Conservation (phyloP, 148 eudicot genomes). For the Cornus controversa region DNA sequence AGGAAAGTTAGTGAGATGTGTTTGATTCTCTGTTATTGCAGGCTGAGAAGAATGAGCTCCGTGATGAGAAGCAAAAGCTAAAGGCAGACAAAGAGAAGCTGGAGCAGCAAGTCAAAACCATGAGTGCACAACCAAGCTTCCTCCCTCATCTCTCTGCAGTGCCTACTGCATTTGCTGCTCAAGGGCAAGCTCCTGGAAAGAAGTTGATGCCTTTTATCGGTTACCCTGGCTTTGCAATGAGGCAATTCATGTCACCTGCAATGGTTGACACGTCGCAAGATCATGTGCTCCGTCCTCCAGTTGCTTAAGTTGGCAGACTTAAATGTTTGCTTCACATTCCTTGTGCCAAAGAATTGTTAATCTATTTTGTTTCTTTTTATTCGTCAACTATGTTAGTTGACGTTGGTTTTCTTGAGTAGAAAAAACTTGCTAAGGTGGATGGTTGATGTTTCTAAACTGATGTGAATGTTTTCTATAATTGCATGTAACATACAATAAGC, state of each 20-base stretch:
- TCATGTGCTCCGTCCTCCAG: conserved; percentile 37
- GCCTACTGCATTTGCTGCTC: conserved; percentile 28
- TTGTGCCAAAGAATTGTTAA: not conserved
- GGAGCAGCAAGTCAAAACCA: conserved; percentile 35
- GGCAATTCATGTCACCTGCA: conserved; percentile 51
- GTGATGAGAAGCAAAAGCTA: conserved; percentile 52
- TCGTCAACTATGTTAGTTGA: not conserved
- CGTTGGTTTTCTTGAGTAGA: conserved; percentile 1
- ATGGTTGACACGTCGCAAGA: conserved; percentile 47
- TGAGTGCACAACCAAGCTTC: conserved; percentile 20
- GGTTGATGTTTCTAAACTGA: not conserved
- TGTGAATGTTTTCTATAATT: conserved; percentile 3
- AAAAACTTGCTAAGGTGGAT: not conserved
- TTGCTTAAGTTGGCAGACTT: conserved; percentile 22
- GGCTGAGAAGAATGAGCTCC: conserved; percentile 60
- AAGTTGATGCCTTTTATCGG: conserved; percentile 37
- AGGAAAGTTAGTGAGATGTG: too few relatives aligned
- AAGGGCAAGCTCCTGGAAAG: conserved; percentile 29
- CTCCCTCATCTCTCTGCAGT: conserved; percentile 24
- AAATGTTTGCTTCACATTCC: not conserved
- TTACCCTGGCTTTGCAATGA: conserved; percentile 45
- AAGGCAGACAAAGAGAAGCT: conserved; percentile 45
- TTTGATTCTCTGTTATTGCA: conserved; percentile 5
- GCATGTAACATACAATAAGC: conserved; percentile 12
- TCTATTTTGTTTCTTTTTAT: not conserved